Evolutionary conservation across 805 yeast genomes (phyloP).

Genomic region (Candida ipomoeae): DNA sequence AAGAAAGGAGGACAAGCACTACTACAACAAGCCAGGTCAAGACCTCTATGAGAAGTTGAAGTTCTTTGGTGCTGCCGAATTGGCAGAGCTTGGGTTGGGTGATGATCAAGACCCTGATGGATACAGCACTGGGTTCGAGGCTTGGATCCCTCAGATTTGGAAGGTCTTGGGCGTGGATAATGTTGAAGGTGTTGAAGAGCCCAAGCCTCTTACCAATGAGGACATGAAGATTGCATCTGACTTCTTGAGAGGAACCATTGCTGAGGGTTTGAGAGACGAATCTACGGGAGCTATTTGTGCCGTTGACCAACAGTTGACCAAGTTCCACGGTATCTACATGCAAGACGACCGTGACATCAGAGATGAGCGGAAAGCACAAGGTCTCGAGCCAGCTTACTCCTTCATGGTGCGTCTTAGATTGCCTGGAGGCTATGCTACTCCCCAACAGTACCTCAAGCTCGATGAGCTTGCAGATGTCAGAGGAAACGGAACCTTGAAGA

Average conservation of each 20-base stretch:
- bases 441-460: slow-evolving; percentile 82
- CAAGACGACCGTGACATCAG: slow-evolving; percentile 97
- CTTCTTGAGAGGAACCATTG: slow-evolving; percentile 89
- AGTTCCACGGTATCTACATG: slow-evolving; percentile 97
- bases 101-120: slow-evolving; percentile 99
- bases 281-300: slow-evolving; percentile 91
- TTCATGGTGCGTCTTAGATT: slow-evolving; percentile 95
- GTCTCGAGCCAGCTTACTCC: slow-evolving; percentile 92
- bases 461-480: slow-evolving; percentile 75
- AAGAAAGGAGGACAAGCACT: slow-evolving; percentile 89
- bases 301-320: slow-evolving; percentile 87
- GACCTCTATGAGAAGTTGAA: slow-evolving; percentile 65
- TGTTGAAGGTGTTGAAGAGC: slow-evolving; percentile 80
- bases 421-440: slow-evolving; percentile 89
- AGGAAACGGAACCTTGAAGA: slow-evolving; percentile 90
- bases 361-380: slow-evolving; percentile 87
- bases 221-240: slow-evolving; percentile 88
- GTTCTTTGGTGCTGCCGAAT: slow-evolving; percentile 67
- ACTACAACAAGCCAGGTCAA: slow-evolving; percentile 85
- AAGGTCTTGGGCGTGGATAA: slow-evolving; percentile 81
- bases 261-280: slow-evolving; percentile 73
- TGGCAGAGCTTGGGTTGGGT: slow-evolving; percentile 80
- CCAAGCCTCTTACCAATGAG: slow-evolving; percentile 88
- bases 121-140: slow-evolving; percentile 81
- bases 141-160: slow-evolving; percentile 86